A percentile compares a stretch with the other conserved stretches of the same genome.
Evolutionary conservation across 768 basidiomycete species (phyloP).

Genomic region (Mycena indigotica): DNA sequence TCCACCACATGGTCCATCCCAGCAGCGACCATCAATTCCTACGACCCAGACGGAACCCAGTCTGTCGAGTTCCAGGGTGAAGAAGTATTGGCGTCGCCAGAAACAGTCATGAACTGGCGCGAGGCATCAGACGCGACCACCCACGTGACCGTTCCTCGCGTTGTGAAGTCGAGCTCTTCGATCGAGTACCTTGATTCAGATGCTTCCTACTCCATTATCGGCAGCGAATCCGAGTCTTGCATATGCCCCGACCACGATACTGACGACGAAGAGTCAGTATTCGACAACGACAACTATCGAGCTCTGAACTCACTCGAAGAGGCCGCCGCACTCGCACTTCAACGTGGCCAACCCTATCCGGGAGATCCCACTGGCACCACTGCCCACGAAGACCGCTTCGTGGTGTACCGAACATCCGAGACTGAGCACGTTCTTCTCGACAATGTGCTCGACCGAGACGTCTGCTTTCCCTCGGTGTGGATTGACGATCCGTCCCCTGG

Average conservation of each 20-base stretch:
- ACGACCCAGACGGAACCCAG: constrained; percentile 4
- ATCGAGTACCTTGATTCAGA: not conserved
- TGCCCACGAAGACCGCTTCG: constrained; percentile 6
- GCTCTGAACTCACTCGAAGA: not conserved
- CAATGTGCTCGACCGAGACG: not conserved
- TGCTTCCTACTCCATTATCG: not conserved
- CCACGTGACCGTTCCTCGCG: not conserved
- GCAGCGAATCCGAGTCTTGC: not conserved
- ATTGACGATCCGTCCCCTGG: too few species aligned
- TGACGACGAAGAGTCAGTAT: not conserved
- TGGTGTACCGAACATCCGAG: constrained; percentile 12
- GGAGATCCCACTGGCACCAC: not conserved
- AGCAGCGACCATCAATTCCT: constrained; percentile 4
- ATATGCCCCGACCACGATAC: not conserved
- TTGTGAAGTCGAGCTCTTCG: not conserved
- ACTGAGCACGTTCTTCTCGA: constrained; percentile 12
- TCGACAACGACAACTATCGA: not conserved
- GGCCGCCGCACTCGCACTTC: not conserved
- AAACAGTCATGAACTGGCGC: constrained; percentile 4
- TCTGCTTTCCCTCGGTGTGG: not conserved
- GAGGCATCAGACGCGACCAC: constrained; percentile 1
- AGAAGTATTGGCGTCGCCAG: constrained; percentile 6
- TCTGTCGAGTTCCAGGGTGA: constrained; percentile 6
- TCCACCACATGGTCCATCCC: constrained; percentile 13
- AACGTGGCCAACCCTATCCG: constrained; percentile 7